Conservation (phyloP, 805 yeast genomes). For the Starmerella ratchasimensis region DNA sequence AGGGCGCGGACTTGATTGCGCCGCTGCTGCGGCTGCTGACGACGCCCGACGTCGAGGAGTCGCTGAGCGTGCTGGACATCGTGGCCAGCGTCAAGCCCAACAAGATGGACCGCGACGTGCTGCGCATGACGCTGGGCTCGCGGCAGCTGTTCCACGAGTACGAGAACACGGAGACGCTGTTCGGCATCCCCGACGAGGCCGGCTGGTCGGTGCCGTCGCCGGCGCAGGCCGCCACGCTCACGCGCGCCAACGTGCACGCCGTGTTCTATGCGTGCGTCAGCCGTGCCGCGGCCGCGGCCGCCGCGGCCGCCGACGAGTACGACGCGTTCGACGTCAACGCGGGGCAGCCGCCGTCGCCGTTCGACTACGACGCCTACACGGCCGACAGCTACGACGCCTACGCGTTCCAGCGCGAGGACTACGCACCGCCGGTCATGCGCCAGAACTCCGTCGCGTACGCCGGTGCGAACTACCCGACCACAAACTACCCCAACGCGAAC, state of each 20-base stretch:
- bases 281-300: conserved; percentile 1
- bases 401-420: conserved; percentile 23
- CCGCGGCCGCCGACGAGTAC: background rate
- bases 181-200: conserved; percentile 86
- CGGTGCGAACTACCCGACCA: no score
- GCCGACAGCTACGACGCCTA: conserved; percentile 1
- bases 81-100: conserved; percentile 78
- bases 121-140: conserved; percentile 84
- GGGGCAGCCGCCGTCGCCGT: no score
- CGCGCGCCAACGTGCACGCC: conserved; percentile 88
- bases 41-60: conserved; percentile 79
- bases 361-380: background rate
- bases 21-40: conserved; percentile 68
- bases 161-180: conserved; percentile 74
- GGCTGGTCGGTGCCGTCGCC: conserved; percentile 99
- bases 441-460: no score
- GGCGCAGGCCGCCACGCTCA: conserved; percentile 71
- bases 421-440: conserved; percentile 5
- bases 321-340: background rate
- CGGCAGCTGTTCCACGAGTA: conserved; percentile 62
- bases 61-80: conserved; percentile 79
- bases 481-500: background rate
- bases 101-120: conserved; percentile 76
- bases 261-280: conserved; percentile 75
- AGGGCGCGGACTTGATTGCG: conserved; percentile 89